These are phyloP conservation scores for Stachybotrys chlorohalonatus DNA, from an alignment of 2,329 filamentous ascomycete genomes.

Conservation along the genomic window DNA sequence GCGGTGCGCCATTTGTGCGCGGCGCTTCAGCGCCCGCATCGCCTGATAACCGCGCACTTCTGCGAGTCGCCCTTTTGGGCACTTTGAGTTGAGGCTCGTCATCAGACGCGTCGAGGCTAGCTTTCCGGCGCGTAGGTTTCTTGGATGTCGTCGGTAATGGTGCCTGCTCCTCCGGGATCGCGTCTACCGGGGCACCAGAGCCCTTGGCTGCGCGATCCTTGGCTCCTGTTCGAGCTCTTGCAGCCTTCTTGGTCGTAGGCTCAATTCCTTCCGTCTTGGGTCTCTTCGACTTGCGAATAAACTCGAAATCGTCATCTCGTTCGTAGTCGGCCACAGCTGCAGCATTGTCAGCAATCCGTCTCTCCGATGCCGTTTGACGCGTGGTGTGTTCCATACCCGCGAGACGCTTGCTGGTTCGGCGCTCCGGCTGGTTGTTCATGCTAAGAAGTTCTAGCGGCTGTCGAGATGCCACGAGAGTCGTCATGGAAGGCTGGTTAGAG, in stretches of 20 bases:
- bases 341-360: constrained; percentile 7
- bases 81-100: constrained; percentile 26
- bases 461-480: constrained; percentile 57
- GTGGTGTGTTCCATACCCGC: constrained; percentile 40
- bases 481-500: constrained; percentile 50
- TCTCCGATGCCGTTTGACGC: not conserved
- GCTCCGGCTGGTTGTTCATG: constrained; percentile 57
- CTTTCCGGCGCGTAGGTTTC: constrained; percentile 28
- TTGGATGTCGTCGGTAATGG: constrained; percentile 15
- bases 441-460: constrained; percentile 58
- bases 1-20: constrained; percentile 18
- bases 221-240: constrained; percentile 18
- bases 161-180: constrained; percentile 13
- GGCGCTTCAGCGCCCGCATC: constrained; percentile 23
- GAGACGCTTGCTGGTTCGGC: constrained; percentile 55
- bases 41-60: constrained; percentile 33
- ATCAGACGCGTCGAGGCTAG: constrained; percentile 26
- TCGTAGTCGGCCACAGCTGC: constrained; percentile 46
- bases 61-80: constrained; percentile 31
- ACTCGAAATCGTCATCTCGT: constrained; percentile 69
- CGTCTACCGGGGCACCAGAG: constrained; percentile 14
- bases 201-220: constrained; percentile 24
- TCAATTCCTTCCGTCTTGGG: constrained; percentile 47
- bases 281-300: constrained; percentile 59
- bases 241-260: constrained; percentile 30